Evolutionary conservation across 306 rosid genomes (phyloP).

Genomic region (Casuarina cunninghamiana): DNA sequence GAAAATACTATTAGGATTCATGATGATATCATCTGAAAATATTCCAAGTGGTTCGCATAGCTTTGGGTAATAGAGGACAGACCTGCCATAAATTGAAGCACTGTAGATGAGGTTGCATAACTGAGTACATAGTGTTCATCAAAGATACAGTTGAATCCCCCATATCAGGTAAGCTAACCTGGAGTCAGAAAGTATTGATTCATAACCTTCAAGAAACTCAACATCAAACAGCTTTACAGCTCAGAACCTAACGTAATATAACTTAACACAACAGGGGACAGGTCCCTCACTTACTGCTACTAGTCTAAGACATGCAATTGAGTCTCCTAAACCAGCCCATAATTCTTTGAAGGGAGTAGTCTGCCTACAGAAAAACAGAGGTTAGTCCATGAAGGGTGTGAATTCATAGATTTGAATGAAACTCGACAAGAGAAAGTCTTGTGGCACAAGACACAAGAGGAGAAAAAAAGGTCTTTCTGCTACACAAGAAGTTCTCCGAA

Average conservation of each 20-base stretch:
- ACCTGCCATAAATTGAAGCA: constrained; percentile 94
- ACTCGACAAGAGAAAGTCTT: not conserved
- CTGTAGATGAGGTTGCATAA: constrained; percentile 58
- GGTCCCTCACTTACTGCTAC: constrained; percentile 61
- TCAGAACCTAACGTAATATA: not conserved
- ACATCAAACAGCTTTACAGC: not conserved
- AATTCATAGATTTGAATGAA: constrained; percentile 13
- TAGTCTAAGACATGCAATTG: constrained; percentile 52
- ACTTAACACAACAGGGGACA: constrained; percentile 17
- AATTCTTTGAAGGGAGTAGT: constrained; percentile 56
- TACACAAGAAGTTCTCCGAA: not conserved
- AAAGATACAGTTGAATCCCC: constrained; percentile 65
- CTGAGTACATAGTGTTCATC: constrained; percentile 71
- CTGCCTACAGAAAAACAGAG: constrained; percentile 43
- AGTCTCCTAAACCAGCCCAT: constrained; percentile 74
- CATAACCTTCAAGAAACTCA: constrained; percentile 18
- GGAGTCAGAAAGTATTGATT: constrained; percentile 17
- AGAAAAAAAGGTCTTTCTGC: not conserved
- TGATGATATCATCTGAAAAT: constrained; percentile 19
- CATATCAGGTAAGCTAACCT: constrained; percentile 85
- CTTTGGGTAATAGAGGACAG: constrained; percentile 2
- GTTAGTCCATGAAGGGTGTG: constrained; percentile 10
- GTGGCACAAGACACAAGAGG: not conserved
- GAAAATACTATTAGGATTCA: constrained; percentile 17
- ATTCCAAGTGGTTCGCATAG: constrained; percentile 8